Evolutionary conservation across 495 filamentous ascomycete genomes (phyloP).

Genomic region (Tuber borchii): DNA sequence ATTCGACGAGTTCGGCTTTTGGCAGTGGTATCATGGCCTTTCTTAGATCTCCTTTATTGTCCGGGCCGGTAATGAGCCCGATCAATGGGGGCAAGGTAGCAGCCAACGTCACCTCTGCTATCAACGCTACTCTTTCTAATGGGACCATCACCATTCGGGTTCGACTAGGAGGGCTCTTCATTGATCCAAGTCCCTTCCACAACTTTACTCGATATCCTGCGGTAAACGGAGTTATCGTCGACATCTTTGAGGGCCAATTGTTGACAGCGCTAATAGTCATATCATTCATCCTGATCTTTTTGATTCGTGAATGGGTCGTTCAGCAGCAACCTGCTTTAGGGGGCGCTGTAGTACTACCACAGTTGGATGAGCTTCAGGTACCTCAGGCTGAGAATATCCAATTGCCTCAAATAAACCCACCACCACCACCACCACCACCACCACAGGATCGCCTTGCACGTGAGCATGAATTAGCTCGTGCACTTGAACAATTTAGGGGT

Average conservation of each 20-base stretch:
- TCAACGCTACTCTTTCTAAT: slow-evolving; percentile 25
- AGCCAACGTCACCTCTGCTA: slow-evolving; percentile 11
- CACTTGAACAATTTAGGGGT: slow-evolving; percentile 15
- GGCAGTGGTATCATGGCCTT: slow-evolving; percentile 34
- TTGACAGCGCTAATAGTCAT: slow-evolving; percentile 86
- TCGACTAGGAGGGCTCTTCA: slow-evolving; percentile 33
- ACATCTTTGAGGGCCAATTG: slow-evolving; percentile 82
- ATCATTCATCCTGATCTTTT: slow-evolving; percentile 86
- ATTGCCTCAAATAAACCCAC: slow-evolving; percentile 42
- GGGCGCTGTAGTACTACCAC: slow-evolving; percentile 36
- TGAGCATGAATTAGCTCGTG: slow-evolving; percentile 13
- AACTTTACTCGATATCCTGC: slow-evolving; percentile 64
- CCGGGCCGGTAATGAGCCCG: slow-evolving; percentile 31
- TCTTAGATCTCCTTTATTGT: slow-evolving; percentile 26
- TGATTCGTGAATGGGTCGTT: slow-evolving; percentile 96
- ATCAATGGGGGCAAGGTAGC: slow-evolving; percentile 25
- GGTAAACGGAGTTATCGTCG: slow-evolving; percentile 65
- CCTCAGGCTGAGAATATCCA: background rate
- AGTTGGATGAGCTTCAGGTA: slow-evolving; percentile 49
- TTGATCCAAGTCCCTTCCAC: slow-evolving; percentile 42
- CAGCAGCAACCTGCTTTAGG: slow-evolving; percentile 81
- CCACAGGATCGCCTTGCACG: slow-evolving; percentile 24
- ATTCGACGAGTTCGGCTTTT: slow-evolving; percentile 30
- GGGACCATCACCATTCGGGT: background rate
- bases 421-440: slow-evolving; percentile 8